phyloP scores from a whole-genome alignment of 768 basidiomycete species.

The Thelephora aurantiotincta region DNA sequence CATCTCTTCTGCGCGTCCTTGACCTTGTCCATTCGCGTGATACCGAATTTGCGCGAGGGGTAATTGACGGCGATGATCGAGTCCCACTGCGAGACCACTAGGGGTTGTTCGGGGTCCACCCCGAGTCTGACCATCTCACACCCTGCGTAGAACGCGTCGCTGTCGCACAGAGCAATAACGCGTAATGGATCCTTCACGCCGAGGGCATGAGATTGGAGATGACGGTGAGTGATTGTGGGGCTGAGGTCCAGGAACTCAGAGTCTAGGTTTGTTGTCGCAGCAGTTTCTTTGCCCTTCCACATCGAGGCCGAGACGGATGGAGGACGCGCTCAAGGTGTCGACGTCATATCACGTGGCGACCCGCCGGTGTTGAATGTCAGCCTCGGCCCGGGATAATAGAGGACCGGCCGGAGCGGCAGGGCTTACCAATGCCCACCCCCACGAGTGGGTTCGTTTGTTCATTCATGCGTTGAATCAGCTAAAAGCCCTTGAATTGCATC shows the following conservation, averaged over 20 bases:
- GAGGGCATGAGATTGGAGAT: conserved; percentile 51
- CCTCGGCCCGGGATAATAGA: too few relatives aligned
- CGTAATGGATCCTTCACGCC: conserved; percentile 67
- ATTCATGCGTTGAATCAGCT: too few relatives aligned
- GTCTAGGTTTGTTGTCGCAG: conserved; percentile 8
- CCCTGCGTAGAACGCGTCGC: conserved; percentile 74
- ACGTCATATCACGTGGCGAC: too few relatives aligned
- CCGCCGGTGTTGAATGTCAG: too few relatives aligned
- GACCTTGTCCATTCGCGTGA: conserved; percentile 79
- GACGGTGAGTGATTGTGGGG: conserved; percentile 67
- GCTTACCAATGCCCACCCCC: too few relatives aligned
- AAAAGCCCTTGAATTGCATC: too few relatives aligned
- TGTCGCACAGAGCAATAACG: conserved; percentile 82
- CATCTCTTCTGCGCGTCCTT: conserved; percentile 78
- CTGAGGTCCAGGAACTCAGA: conserved; percentile 45
- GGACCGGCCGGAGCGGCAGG: too few relatives aligned
- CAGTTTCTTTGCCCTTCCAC: conserved; percentile 48
- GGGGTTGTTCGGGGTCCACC: conserved; percentile 42
- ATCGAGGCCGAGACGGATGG: neutral
- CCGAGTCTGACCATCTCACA: conserved; percentile 79
- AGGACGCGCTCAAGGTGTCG: neutral
- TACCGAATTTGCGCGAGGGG: conserved; percentile 82
- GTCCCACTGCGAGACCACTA: conserved; percentile 85
- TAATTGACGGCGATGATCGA: conserved; percentile 91
- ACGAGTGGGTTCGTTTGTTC: too few relatives aligned